Evolutionary conservation across 345 rosid species (phyloP).

Genomic region (Hypericum perforatum): DNA sequence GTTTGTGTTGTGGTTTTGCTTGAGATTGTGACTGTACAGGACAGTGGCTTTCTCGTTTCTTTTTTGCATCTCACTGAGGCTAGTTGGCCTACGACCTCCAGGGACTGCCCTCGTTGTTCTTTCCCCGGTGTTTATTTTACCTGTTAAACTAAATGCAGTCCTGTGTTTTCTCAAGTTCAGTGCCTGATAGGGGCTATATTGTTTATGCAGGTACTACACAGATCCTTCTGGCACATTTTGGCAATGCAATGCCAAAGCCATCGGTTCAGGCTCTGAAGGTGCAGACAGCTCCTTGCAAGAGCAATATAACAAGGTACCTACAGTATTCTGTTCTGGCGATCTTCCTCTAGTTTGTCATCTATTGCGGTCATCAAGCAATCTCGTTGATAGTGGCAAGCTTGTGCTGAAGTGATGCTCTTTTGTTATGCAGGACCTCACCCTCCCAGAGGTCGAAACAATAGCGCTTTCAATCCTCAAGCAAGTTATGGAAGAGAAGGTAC

Average conservation of each 20-base stretch:
- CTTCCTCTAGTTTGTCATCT: too few species aligned
- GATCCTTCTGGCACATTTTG: slow-evolving; percentile 99
- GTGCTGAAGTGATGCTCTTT: too few species aligned
- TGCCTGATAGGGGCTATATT: not conserved
- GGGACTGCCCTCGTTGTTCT: too few species aligned
- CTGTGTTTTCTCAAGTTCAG: too few species aligned
- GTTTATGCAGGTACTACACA: slow-evolving; percentile 61
- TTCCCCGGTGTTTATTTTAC: too few species aligned
- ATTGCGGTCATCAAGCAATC: too few species aligned
- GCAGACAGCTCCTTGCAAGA: slow-evolving; percentile 96
- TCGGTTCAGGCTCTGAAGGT: slow-evolving; percentile 98
- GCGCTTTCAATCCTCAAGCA: slow-evolving; percentile 89
- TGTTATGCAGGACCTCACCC: slow-evolving; percentile 55
- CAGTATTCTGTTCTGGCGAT: too few species aligned
- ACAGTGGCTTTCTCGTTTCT: not conserved
- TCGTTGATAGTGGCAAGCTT: too few species aligned
- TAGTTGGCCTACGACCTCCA: too few species aligned
- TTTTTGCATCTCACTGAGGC: not conserved
- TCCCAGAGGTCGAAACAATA: slow-evolving; percentile 77
- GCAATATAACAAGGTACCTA: slow-evolving; percentile 76
- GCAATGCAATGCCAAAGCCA: slow-evolving; percentile 98
- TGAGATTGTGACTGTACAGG: not conserved
- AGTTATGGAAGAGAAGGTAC: slow-evolving; percentile 98
- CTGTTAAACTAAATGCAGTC: too few species aligned
- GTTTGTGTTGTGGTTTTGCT: not conserved